Base-by-base conservation (phyloP, 169 alveolate species). In the Plasmodium coatneyi region DNA sequence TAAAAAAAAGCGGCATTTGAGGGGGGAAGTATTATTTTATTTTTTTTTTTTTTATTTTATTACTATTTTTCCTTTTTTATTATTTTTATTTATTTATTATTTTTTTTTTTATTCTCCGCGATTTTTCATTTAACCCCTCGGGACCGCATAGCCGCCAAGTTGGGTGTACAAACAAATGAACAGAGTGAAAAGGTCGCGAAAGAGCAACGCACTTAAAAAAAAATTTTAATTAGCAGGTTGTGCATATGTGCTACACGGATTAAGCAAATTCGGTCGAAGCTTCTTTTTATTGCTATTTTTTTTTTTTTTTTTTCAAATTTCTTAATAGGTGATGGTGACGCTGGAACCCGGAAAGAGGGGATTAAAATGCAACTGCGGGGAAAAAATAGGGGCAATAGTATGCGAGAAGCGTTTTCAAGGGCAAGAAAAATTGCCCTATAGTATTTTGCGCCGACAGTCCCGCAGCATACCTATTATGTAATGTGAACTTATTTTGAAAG, bases 301-400 rank as follows among this genome's bases (percentile, higher is more conserved):
- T 43, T 6, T 43, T 43, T 22, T 79, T 43, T 79, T 43, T n/a
- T 25, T 43, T 0, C 32, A 43, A 39, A 39, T 79, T 19, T 28
- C 56, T 32, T 4, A 28, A 60, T 22, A 60, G 32, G 25, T 60
- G 74, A 14, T 9, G 25, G 32, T 60, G 32, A n/a, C 12, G 6
- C 16, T 14, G 54, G n/a, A 30, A 39, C 34, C 39, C 74, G 43
- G 74, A n/a, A 83, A 32, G n/a, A 66, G 43, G 92, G 83, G 83
- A 83, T 71, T 32, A 32, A 83, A 83, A 82, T 83, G 92, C 83
- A 83, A 43, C 3, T 32, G 19, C 22, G 56, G 70, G 28, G 16
- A 22, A 34, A 9, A 71, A 78, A 5, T 3, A 12, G 84, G 84
- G 10, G 56, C 28, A 82, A n/a, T 78, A 5, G 71, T 10, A 76